Evolutionary conservation across 176 grass and related monocot species (phyloP).

Genomic region (sorghum (Sorghum bicolor)): Sorghum_bicolor_NCBIv3 NC_012875.2:49191001-49191500

Average conservation of each 20-base stretch:
- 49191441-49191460: constrained; percentile 91
- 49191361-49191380: background rate
- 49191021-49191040: constrained; percentile 32
- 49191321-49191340: constrained; percentile 44
- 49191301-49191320: constrained; percentile 98
- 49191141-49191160: constrained; percentile 42
- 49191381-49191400: constrained; percentile 44
- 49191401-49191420: constrained; percentile 85
- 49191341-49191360: background rate
- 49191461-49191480: constrained; percentile 93
- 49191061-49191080: constrained; percentile 46
- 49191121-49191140: constrained; percentile 29
- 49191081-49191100: constrained; percentile 35
- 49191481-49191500: constrained; percentile 71
- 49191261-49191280: constrained; percentile 79
- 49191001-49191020: constrained; percentile 45
- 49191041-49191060: constrained; percentile 16
- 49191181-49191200: constrained; percentile 62
- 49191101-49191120: constrained; percentile 37
- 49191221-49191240: constrained; percentile 79
- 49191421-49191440: constrained; percentile 90
- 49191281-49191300: constrained; percentile 85
- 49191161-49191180: constrained; percentile 63
- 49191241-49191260: constrained; percentile 67
- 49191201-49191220: constrained; percentile 63